A percentile compares a stretch with the other conserved stretches of the same genome.
These are phyloP conservation scores for Brassica cretica DNA, from an alignment of 345 rosid genomes.

Conservation along the genomic window DNA sequence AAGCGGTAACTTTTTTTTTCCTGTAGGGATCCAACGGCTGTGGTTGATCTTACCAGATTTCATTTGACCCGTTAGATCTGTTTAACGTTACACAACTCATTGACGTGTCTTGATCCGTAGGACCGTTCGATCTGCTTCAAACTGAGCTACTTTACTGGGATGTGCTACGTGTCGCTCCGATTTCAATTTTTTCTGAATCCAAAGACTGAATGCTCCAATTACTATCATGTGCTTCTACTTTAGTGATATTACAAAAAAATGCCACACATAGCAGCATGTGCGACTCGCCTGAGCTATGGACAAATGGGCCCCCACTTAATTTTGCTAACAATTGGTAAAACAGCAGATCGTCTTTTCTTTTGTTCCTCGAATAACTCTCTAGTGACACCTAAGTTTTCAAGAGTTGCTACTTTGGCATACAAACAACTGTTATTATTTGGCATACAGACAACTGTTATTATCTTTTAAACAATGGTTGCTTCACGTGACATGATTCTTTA, in stretches of 20 bases:
- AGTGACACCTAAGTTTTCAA: not conserved
- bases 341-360: not conserved
- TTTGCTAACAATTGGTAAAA: no score
- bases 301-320: conserved; percentile 14
- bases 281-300: conserved; percentile 28
- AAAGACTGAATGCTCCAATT: not conserved
- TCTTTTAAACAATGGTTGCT: not conserved
- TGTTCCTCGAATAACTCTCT: not conserved
- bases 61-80: conserved; percentile 26
- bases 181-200: conserved; percentile 24
- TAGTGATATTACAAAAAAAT: conserved; percentile 14
- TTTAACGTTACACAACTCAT: conserved; percentile 22
- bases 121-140: conserved; percentile 22
- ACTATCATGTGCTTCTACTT: conserved; percentile 9
- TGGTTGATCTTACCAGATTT: not conserved
- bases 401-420: conserved; percentile 10
- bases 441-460: not conserved
- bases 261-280: conserved; percentile 28
- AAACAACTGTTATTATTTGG: not conserved
- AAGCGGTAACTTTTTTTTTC: conserved; percentile 13
- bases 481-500: conserved; percentile 24
- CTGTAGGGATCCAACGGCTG: conserved; percentile 28
- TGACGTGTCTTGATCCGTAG: conserved; percentile 19
- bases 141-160: not conserved
- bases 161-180: not conserved